Evolutionary conservation across 345 rosid genomes (phyloP).

Genomic region (Mallotus nudiflorus): DNA sequence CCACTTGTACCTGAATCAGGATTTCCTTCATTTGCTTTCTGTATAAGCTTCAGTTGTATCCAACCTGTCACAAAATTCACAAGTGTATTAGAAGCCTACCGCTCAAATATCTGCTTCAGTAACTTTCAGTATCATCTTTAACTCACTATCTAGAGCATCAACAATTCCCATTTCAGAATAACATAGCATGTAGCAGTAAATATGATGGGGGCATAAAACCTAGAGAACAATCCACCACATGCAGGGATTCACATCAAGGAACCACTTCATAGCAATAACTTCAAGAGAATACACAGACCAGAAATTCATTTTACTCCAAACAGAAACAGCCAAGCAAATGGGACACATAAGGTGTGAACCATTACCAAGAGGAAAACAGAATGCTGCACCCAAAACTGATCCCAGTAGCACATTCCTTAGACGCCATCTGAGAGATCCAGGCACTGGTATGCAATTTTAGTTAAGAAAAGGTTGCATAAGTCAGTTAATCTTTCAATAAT

Average conservation of each 20-base stretch:
- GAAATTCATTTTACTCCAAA: background rate
- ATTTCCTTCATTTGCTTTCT: slow-evolving; percentile 77
- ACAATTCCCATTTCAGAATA: background rate
- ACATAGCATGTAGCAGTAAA: background rate
- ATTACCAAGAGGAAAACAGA: slow-evolving; percentile 80
- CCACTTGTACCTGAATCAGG: slow-evolving; percentile 26
- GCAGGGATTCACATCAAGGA: background rate
- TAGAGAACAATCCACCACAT: background rate
- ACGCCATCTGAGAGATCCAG: slow-evolving; percentile 84
- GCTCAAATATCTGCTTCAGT: background rate
- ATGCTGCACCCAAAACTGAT: slow-evolving; percentile 72
- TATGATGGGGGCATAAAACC: background rate
- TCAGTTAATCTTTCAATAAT: background rate
- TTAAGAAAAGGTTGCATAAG: background rate
- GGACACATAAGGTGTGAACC: slow-evolving; percentile 6
- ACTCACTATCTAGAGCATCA: background rate
- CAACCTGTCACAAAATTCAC: slow-evolving; percentile 52
- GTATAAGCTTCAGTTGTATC: slow-evolving; percentile 80
- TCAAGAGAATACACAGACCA: background rate
- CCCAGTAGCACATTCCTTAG: slow-evolving; percentile 78
- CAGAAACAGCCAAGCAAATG: background rate
- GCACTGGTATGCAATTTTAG: slow-evolving; percentile 49
- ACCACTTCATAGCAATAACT: background rate
- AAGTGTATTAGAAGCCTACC: slow-evolving; percentile 1
- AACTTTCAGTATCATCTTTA: background rate